phyloP scores from a whole-genome alignment of 495 filamentous ascomycete species.

The Tuber brumale region DNA sequence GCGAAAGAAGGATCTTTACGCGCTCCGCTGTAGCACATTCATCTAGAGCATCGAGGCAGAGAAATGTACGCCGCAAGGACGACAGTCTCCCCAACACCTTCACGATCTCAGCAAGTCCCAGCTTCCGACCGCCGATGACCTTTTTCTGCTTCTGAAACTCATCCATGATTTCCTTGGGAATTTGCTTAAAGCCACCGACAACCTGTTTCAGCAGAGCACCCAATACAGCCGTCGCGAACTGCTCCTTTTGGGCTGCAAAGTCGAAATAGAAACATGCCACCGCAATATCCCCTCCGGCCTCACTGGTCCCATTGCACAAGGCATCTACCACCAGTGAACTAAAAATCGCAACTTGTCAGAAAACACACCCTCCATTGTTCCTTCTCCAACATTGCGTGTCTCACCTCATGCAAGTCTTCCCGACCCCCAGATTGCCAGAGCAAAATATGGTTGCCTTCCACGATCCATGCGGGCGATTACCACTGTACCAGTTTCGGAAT shows the following conservation, averaged over 20 bases:
- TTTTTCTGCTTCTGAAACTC: not conserved
- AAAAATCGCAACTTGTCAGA: not conserved
- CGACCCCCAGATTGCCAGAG: not conserved
- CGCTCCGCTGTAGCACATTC: not conserved
- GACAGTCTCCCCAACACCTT: not conserved
- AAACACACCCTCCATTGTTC: not conserved
- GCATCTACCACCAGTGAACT: not conserved
- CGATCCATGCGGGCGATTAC: not conserved
- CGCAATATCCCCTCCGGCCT: not conserved
- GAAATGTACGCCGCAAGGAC: not conserved
- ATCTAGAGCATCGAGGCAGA: not conserved
- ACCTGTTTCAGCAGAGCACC: not conserved
- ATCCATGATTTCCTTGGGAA: not conserved
- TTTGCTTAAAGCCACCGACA: not conserved
- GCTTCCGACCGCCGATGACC: not conserved
- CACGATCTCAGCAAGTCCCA: not conserved
- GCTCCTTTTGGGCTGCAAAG: not conserved
- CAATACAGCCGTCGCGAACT: not conserved
- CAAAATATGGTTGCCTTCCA: not conserved
- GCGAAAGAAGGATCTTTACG: not conserved
- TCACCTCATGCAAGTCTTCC: not conserved
- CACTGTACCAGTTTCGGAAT: not conserved
- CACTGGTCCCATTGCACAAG: not conserved
- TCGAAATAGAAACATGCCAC: not conserved
- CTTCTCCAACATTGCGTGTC: not conserved